Conservation (phyloP, 495 filamentous ascomycete species). For the Pyrenula massariospora region DNA sequence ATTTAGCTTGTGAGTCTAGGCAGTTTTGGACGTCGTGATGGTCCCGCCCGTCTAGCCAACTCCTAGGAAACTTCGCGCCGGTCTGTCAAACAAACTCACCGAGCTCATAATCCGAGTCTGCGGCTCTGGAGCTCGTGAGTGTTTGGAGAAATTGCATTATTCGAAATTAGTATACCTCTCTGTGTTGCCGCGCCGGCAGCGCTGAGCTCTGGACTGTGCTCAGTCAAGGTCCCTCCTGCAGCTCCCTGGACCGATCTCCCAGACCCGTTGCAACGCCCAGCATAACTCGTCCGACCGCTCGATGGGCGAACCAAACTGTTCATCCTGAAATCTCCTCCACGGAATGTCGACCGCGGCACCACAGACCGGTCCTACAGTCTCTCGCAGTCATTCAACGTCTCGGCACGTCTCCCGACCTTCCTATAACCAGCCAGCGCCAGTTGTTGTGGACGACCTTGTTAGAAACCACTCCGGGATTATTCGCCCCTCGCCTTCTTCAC, state of each 20-base stretch:
- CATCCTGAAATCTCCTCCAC: slow-evolving; percentile 5
- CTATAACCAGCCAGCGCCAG: slow-evolving; percentile 30
- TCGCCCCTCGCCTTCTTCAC: slow-evolving; percentile 18
- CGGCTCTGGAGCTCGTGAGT: not conserved
- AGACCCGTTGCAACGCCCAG: no score
- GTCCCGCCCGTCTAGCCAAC: not conserved
- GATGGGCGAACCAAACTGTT: not conserved
- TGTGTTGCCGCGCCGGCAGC: not conserved
- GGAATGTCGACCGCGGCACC: slow-evolving; percentile 40
- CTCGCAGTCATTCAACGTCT: slow-evolving; percentile 44
- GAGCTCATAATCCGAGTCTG: not conserved
- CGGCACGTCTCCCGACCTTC: slow-evolving; percentile 32
- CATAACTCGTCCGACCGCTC: not conserved
- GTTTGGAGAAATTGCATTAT: no score
- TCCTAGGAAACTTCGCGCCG: not conserved
- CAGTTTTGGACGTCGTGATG: not conserved
- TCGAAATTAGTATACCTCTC: not conserved
- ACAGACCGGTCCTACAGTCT: slow-evolving; percentile 31
- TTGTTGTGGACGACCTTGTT: slow-evolving; percentile 15
- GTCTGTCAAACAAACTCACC: not conserved
- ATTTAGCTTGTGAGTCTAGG: not conserved
- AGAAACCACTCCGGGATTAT: slow-evolving; percentile 21
- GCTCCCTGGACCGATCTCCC: not conserved
- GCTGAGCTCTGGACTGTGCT: not conserved
- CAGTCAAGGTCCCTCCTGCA: not conserved